Evolutionary conservation across 306 rosid species (phyloP), one percentile per base, ranked within the genome.

Genomic region (Quercus aquifolioides): DNA sequence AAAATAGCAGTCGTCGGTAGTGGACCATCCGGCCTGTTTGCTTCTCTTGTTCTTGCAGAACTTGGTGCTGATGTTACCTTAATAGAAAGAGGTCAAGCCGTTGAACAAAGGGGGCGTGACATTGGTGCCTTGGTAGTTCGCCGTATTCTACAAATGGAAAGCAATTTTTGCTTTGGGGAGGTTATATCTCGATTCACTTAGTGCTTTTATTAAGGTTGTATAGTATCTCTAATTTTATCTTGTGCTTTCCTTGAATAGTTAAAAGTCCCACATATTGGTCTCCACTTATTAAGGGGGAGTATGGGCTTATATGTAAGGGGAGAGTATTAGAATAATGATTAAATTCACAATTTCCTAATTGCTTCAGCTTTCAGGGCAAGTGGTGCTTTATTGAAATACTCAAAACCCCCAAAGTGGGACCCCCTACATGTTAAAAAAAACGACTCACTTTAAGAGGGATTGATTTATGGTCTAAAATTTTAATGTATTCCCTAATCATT

Each of bases 131-230:
- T 92, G 75, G 75, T 90, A 17, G 97, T 89, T 71, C 97, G 97
- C 41, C 86, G 86, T 73, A 82, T 89, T 62, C 84, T 95, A 62
- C 92, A 95, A 46, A 35, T 49, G 58, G 98, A 95, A 82, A 95
- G 99, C 87, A 95, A 95, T 82, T 95, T 95, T 86, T 95, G 99
- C 89, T 95, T 90, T 79, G 99, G 99, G 58, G 98, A 95, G 99
- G 99, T 95, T 87, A 81, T 87, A 78, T 83, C 78, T 72, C 74
- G 80, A 83, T 79, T 80, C 78, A 75, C 79, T 79, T 73, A 65
- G 74, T 80, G 79, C 79, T 78, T 75, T 23, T 20, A 31, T 58
- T 33, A 51, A 38, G 23, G 31, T 71, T 81, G 79, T 33, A 51
- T 74, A 72, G 28, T 78, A 59, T 38, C 71, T 33, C 75, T 11